Evolutionary conservation across 768 basidiomycete genomes (phyloP).

Genomic region (Mycena leptocephala): DNA sequence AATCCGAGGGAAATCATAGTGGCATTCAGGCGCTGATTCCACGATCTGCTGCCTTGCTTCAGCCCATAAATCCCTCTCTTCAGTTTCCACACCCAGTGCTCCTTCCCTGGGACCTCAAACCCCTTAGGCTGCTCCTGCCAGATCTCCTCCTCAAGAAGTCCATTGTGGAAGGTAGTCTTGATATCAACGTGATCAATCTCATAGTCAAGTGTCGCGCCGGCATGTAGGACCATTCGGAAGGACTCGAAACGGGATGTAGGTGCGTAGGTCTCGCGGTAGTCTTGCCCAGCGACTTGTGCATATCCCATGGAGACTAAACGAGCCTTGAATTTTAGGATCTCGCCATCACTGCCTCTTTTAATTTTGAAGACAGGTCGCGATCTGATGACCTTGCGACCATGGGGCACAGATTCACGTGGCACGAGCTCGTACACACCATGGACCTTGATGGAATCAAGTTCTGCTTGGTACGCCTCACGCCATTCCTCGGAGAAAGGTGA

Average conservation of each 20-base stretch:
- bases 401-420: neutral
- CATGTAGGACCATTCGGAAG: slow-evolving; percentile 25
- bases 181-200: slow-evolving; percentile 9
- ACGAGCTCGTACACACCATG: slow-evolving; percentile 18
- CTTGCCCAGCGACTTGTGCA: slow-evolving; percentile 2
- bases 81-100: slow-evolving; percentile 13
- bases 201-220: neutral
- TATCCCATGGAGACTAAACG: slow-evolving; percentile 6
- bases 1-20: slow-evolving; percentile 31
- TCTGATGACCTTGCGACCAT: neutral
- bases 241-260: slow-evolving; percentile 6
- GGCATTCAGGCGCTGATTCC: slow-evolving; percentile 38
- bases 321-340: slow-evolving; percentile 18
- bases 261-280: slow-evolving; percentile 10
- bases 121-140: slow-evolving; percentile 10
- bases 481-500: slow-evolving; percentile 6
- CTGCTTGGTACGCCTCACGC: neutral
- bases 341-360: neutral
- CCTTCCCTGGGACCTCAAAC: slow-evolving; percentile 10
- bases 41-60: slow-evolving; percentile 11
- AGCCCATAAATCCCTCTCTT: slow-evolving; percentile 15
- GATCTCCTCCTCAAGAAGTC: slow-evolving; percentile 4
- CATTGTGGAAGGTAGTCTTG: slow-evolving; percentile 8
- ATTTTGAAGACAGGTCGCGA: slow-evolving; percentile 7
- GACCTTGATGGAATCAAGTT: neutral